Conservation (phyloP, 768 basidiomycete genomes). For the Rhizopogon sp. region DNA sequence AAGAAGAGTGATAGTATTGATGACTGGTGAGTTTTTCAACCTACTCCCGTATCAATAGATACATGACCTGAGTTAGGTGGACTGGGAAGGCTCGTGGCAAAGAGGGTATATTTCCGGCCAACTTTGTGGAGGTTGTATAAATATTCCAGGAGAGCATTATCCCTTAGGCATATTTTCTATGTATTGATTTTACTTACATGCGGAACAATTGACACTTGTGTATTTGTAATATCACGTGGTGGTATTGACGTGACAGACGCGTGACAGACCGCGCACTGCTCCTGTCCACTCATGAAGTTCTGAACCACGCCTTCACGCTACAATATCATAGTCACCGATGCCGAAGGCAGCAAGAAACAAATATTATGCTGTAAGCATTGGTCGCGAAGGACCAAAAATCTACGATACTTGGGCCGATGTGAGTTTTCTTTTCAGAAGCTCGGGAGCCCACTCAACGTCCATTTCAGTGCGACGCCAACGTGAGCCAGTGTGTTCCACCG, state of each 20-base stretch:
- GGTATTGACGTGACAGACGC: not conserved
- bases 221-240: not conserved
- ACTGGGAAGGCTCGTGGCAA: slow-evolving; percentile 57
- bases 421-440: slow-evolving; percentile 9
- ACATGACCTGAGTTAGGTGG: slow-evolving; percentile 49
- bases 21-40: slow-evolving; percentile 53
- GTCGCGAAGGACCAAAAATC: slow-evolving; percentile 52
- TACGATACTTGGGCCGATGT: slow-evolving; percentile 62
- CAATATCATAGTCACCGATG: slow-evolving; percentile 13
- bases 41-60: not conserved
- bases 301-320: not conserved
- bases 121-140: slow-evolving; percentile 68
- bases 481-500: slow-evolving; percentile 10
- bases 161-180: slow-evolving; percentile 1
- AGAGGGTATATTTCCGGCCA: slow-evolving; percentile 76
- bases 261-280: not conserved
- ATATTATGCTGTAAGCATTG: slow-evolving; percentile 58
- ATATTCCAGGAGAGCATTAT: not conserved
- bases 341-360: slow-evolving; percentile 32
- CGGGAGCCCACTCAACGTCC: not conserved
- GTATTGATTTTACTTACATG: not conserved
- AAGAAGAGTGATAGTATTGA: slow-evolving; percentile 67
- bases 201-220: not conserved
- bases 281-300: not conserved
- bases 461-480: slow-evolving; percentile 44